Evolutionary conservation across 352 stramenopile genomes (phyloP).

Genomic region (Blastocystis hominis): DNA sequence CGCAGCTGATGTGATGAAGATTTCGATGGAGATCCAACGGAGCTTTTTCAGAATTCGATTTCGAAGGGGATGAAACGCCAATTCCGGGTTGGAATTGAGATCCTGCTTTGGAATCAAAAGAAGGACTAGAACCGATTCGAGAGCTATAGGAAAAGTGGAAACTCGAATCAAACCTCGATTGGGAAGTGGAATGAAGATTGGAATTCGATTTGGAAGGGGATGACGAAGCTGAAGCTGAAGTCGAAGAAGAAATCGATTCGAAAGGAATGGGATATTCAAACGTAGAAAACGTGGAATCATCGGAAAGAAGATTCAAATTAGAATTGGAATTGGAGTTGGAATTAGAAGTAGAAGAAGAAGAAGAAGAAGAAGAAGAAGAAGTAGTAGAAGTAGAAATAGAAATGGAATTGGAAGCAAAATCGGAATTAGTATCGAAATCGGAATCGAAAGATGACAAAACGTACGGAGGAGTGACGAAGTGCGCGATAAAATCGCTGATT

Average conservation of each 20-base stretch:
- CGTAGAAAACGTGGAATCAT: neutral
- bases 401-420: neutral
- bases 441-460: neutral
- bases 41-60: no score
- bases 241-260: neutral
- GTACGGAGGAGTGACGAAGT: conserved; percentile 4
- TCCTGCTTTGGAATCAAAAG: no score
- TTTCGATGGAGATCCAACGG: no score
- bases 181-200: neutral
- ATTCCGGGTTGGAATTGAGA: no score
- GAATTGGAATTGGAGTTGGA: neutral
- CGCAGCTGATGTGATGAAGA: neutral
- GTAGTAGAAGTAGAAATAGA: neutral
- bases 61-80: no score
- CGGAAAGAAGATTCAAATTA: neutral
- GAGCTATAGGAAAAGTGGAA: no score
- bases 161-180: no score
- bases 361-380: neutral
- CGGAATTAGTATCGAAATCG: neutral
- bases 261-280: neutral
- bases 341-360: no score
- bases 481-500: neutral
- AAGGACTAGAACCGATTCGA: no score
- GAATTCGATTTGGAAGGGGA: neutral
- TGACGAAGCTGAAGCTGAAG: neutral